These are phyloP conservation scores for Podospora sp. DNA, from an alignment of 495 filamentous ascomycete genomes.

Conservation along the genomic window DNA sequence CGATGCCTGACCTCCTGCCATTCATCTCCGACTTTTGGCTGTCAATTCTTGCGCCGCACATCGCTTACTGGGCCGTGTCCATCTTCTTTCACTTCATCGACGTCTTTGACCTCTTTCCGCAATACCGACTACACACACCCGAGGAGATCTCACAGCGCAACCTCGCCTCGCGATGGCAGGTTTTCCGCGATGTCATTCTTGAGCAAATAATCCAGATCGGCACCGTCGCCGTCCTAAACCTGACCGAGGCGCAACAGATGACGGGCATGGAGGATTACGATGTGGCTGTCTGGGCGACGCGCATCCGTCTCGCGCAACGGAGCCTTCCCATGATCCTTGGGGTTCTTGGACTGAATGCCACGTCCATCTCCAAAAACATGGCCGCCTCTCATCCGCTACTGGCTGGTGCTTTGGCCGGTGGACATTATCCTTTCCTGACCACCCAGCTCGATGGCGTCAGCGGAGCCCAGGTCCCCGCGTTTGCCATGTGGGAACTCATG, in stretches of 20 bases:
- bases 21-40: conserved; percentile 81
- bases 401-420: conserved; percentile 70
- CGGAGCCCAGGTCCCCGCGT: conserved; percentile 50
- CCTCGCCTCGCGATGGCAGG: conserved; percentile 78
- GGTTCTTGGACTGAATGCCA: conserved; percentile 60
- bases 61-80: conserved; percentile 89
- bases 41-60: conserved; percentile 70
- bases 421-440: conserved; percentile 65
- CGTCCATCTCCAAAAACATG: conserved; percentile 57
- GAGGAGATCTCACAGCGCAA: conserved; percentile 85
- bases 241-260: conserved; percentile 65
- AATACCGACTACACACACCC: conserved; percentile 90
- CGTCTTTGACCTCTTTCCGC: conserved; percentile 74
- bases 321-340: conserved; percentile 62
- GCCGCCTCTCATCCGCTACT: conserved; percentile 61
- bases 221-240: conserved; percentile 60
- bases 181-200: conserved; percentile 81
- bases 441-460: conserved; percentile 48
- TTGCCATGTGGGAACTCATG: conserved; percentile 75
- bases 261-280: conserved; percentile 80
- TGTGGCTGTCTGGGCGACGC: conserved; percentile 76
- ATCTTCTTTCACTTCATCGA: conserved; percentile 85
- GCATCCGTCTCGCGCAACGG: conserved; percentile 70
- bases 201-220: conserved; percentile 87
- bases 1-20: conserved; percentile 69